These are phyloP conservation scores for Hydnum rufescens DNA, from an alignment of 768 basidiomycete species.

Conservation along the genomic window DNA sequence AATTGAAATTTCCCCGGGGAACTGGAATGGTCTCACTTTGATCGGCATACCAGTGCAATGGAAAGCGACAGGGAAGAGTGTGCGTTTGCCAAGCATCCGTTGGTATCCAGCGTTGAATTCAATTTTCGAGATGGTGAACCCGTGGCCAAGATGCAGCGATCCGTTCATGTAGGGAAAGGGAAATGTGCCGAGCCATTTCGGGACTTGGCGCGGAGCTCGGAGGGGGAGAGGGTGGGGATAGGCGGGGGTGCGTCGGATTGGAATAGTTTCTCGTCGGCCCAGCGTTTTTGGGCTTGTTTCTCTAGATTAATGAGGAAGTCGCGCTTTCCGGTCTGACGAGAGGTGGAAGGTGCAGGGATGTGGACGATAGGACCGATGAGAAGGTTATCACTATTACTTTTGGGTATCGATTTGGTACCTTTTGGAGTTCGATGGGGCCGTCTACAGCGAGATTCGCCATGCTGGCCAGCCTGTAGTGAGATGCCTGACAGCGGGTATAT, in stretches of 20 bases:
- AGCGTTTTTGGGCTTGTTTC: constrained; percentile 62
- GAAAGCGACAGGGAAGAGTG: constrained; percentile 91
- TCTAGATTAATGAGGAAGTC: constrained; percentile 73
- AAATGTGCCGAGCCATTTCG: constrained; percentile 96
- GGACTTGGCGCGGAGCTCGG: constrained; percentile 54
- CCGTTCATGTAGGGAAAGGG: constrained; percentile 99
- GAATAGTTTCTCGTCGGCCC: constrained; percentile 62
- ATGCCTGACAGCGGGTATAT: background rate
- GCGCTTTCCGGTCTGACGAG: constrained; percentile 69
- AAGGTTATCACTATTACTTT: background rate
- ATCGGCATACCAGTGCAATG: constrained; percentile 99
- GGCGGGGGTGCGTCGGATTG: constrained; percentile 57
- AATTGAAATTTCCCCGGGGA: background rate
- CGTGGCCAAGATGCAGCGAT: constrained; percentile 89
- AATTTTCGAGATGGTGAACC: constrained; percentile 94
- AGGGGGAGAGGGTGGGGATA: constrained; percentile 38
- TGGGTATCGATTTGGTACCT: constrained; percentile 5
- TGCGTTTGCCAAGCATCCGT: constrained; percentile 83
- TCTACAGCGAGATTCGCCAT: constrained; percentile 4
- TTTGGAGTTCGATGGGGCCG: constrained; percentile 13
- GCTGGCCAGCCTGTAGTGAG: background rate
- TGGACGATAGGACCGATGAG: background rate
- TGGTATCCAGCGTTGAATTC: constrained; percentile 94
- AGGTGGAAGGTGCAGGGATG: background rate
- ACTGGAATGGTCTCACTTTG: constrained; percentile 43